A percentile compares a stretch with the other conserved stretches of the same genome.
phyloP scores from a whole-genome alignment of 345 rosid genomes.

The Luvunga scandens region DNA sequence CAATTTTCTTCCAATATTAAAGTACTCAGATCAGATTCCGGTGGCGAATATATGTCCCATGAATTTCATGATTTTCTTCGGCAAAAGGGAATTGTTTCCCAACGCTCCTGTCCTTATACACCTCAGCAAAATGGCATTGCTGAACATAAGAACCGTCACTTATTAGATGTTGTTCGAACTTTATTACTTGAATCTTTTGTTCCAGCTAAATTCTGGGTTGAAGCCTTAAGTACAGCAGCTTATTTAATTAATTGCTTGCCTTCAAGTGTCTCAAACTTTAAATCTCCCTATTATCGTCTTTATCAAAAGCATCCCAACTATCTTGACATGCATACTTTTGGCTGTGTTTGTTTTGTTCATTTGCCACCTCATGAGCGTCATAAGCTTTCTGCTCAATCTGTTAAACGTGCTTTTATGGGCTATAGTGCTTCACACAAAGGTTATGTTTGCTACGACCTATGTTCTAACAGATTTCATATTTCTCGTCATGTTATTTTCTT shows the following conservation, averaged over 20 bases:
- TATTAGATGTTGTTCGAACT: constrained; percentile 6
- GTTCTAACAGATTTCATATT: background rate
- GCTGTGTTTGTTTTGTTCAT: background rate
- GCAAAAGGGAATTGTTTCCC: constrained; percentile 1
- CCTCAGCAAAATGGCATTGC: too few relatives aligned
- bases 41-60: constrained; percentile 9
- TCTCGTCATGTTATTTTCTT: background rate
- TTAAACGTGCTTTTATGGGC: background rate
- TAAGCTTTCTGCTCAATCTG: background rate
- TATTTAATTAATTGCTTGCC: constrained; percentile 7
- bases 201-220: background rate
- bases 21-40: background rate
- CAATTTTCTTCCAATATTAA: background rate
- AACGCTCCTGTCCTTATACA: constrained; percentile 5
- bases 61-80: background rate
- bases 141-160: constrained; percentile 9
- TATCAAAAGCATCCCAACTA: background rate
- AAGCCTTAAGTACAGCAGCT: constrained; percentile 1
- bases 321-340: background rate
- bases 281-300: background rate
- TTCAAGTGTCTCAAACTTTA: background rate
- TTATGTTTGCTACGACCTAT: background rate
- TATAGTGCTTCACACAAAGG: background rate
- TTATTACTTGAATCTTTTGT: background rate
- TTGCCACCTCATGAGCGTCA: background rate